Evolutionary conservation across 2,329 filamentous ascomycete genomes (phyloP).

Genomic region (Aspergillus alliaceus): DNA sequence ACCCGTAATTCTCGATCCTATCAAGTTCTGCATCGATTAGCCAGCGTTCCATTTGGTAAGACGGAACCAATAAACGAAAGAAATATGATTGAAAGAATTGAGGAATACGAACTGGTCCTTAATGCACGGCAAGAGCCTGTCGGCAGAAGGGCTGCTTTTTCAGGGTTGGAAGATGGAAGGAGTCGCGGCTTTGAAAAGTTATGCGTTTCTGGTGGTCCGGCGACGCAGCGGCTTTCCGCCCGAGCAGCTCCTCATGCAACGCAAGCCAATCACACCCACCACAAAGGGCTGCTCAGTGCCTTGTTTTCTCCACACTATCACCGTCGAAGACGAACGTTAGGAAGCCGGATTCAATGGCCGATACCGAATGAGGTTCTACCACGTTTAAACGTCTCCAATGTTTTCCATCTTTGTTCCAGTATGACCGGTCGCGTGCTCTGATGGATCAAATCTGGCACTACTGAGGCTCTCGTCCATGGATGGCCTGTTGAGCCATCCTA

Average conservation of each 20-base stretch:
- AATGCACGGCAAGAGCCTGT: conserved; percentile 13
- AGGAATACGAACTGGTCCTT: conserved; percentile 21
- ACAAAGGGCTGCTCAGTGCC: conserved; percentile 14
- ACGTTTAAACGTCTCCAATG: neutral
- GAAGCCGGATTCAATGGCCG: neutral
- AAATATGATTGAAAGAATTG: neutral
- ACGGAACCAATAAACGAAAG: conserved; percentile 2
- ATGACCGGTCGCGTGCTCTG: neutral
- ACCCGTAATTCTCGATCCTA: conserved; percentile 13
- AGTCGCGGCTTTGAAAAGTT: conserved; percentile 39
- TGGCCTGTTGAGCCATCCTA: neutral
- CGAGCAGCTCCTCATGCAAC: conserved; percentile 24
- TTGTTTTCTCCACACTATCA: conserved; percentile 17
- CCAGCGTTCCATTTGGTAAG: neutral
- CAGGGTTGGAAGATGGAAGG: conserved; percentile 25
- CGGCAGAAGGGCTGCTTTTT: conserved; percentile 16
- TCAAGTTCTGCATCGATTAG: conserved; percentile 2
- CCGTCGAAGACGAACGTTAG: neutral
- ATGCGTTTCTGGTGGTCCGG: conserved; percentile 25
- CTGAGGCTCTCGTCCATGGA: neutral
- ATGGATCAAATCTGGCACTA: neutral
- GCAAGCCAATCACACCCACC: conserved; percentile 32
- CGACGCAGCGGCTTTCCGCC: conserved; percentile 15
- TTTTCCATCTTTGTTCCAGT: neutral
- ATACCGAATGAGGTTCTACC: neutral